Percentiles rank a stretch among this genome's conserved stretches.
These are phyloP conservation scores for Plasmodium coatneyi DNA, from an alignment of 169 alveolate species.

Conservation along the genomic window DNA sequence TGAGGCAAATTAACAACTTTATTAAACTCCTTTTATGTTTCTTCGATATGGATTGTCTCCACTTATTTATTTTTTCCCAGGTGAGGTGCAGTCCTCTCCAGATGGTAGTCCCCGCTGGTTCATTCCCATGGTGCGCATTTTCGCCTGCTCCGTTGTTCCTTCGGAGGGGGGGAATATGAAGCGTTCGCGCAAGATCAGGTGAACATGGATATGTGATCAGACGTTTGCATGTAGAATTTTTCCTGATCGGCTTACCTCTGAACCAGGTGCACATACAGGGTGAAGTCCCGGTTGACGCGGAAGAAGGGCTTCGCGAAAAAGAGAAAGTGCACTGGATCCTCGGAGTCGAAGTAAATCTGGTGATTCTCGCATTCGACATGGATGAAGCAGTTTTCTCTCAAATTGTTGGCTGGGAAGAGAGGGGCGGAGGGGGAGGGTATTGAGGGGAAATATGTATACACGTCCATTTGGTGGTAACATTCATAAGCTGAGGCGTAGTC, in stretches of 20 bases:
- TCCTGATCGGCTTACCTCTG: not conserved
- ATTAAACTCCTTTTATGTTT: constrained; percentile 28
- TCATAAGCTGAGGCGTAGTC: not conserved
- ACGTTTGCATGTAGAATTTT: not conserved
- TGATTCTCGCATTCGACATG: constrained; percentile 46
- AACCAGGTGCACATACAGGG: constrained; percentile 34
- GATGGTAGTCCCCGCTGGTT: not conserved
- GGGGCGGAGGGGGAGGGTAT: not conserved
- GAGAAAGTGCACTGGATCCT: constrained; percentile 15
- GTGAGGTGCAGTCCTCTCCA: not conserved
- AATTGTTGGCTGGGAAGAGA: constrained; percentile 3
- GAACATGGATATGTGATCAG: not conserved
- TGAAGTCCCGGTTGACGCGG: constrained; percentile 33
- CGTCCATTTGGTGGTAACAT: not conserved
- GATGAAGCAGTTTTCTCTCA: constrained; percentile 27
- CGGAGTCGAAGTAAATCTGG: constrained; percentile 54
- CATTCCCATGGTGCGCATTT: not conserved
- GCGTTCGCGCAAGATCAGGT: not conserved
- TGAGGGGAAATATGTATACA: not conserved
- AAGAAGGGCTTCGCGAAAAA: constrained; percentile 46
- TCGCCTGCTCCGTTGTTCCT: not conserved
- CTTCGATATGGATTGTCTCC: constrained; percentile 17
- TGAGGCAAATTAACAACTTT: constrained; percentile 38
- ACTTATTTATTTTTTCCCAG: constrained; percentile 13
- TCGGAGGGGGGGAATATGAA: not conserved